Percentiles rank a stretch among this genome's conserved stretches.
These are phyloP conservation scores for Wolfiporia cocos DNA, from an alignment of 1,284 basidiomycete genomes.

Conservation along the genomic window DNA sequence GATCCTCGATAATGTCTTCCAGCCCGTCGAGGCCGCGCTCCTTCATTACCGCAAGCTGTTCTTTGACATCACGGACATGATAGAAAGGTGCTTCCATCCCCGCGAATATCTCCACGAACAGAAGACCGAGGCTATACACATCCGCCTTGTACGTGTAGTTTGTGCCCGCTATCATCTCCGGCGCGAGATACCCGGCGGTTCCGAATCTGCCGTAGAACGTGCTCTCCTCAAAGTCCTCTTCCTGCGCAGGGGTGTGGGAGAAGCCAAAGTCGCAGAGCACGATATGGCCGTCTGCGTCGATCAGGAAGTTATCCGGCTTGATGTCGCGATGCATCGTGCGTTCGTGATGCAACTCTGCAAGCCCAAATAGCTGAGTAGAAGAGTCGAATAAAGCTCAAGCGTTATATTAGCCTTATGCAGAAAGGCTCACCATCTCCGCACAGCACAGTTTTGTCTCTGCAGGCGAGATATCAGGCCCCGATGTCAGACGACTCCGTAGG, in stretches of 20 bases:
- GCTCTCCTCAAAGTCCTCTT: slow-evolving; percentile 27
- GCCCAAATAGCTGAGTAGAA: slow-evolving; percentile 12
- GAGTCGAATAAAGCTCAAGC: neutral
- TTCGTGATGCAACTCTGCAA: slow-evolving; percentile 11
- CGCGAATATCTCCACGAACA: slow-evolving; percentile 16
- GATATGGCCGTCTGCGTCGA: slow-evolving; percentile 15
- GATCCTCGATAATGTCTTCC: slow-evolving; percentile 4
- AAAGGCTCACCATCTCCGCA: slow-evolving; percentile 11
- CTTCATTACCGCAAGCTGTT: slow-evolving; percentile 3
- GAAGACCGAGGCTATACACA: slow-evolving; percentile 18
- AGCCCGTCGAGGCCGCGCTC: neutral
- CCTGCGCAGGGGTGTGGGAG: slow-evolving; percentile 27
- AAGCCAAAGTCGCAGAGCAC: slow-evolving; percentile 19
- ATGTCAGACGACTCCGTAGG: too few species aligned
- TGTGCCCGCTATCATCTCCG: slow-evolving; percentile 10
- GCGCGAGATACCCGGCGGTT: slow-evolving; percentile 18
- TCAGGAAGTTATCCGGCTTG: slow-evolving; percentile 21
- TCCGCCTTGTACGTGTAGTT: slow-evolving; percentile 15
- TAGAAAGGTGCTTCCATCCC: slow-evolving; percentile 4
- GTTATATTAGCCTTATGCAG: too few species aligned
- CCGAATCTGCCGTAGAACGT: slow-evolving; percentile 5
- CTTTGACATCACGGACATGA: neutral
- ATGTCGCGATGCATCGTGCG: slow-evolving; percentile 20
- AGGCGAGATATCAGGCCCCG: neutral
- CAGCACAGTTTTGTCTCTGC: slow-evolving; percentile 3